These are phyloP conservation scores for Corylus avellana DNA, from an alignment of 306 rosid genomes.

Conservation along the genomic window DNA sequence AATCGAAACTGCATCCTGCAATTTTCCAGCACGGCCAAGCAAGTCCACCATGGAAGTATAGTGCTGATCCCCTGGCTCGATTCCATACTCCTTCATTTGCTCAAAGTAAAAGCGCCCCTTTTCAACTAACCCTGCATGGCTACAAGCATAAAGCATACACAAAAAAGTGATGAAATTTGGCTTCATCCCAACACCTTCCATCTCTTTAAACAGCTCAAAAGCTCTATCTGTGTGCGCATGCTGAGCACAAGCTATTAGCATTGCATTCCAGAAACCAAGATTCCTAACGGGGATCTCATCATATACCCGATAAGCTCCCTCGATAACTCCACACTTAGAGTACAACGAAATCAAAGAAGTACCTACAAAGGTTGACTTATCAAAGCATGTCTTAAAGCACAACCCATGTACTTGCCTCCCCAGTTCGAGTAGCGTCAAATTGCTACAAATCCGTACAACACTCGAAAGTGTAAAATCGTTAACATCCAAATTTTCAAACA, in stretches of 20 bases:
- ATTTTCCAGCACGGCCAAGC: slow-evolving; percentile 83
- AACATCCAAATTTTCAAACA: slow-evolving; percentile 44
- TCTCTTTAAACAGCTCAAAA: slow-evolving; percentile 55
- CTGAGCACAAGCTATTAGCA: slow-evolving; percentile 81
- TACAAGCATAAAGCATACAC: slow-evolving; percentile 80
- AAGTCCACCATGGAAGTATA: slow-evolving; percentile 81
- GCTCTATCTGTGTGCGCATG: slow-evolving; percentile 63
- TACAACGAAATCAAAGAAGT: slow-evolving; percentile 75
- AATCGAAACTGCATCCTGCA: slow-evolving; percentile 63
- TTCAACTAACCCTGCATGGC: slow-evolving; percentile 85
- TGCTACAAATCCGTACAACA: slow-evolving; percentile 70
- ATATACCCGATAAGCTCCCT: slow-evolving; percentile 68
- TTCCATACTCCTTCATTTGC: slow-evolving; percentile 63
- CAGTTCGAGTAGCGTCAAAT: slow-evolving; percentile 63
- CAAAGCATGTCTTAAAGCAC: slow-evolving; percentile 70
- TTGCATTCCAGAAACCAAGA: slow-evolving; percentile 94
- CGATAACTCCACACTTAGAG: slow-evolving; percentile 74
- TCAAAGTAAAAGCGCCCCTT: slow-evolving; percentile 55
- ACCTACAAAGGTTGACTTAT: slow-evolving; percentile 74
- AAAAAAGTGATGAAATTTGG: slow-evolving; percentile 85
- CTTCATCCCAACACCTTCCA: slow-evolving; percentile 59
- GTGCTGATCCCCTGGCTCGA: slow-evolving; percentile 75
- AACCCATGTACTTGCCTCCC: slow-evolving; percentile 75
- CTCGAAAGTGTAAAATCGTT: slow-evolving; percentile 84
- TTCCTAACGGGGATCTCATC: slow-evolving; percentile 52